Base-by-base conservation (phyloP, 2,329 filamentous ascomycete species). In the Gyromitra esculenta region DNA sequence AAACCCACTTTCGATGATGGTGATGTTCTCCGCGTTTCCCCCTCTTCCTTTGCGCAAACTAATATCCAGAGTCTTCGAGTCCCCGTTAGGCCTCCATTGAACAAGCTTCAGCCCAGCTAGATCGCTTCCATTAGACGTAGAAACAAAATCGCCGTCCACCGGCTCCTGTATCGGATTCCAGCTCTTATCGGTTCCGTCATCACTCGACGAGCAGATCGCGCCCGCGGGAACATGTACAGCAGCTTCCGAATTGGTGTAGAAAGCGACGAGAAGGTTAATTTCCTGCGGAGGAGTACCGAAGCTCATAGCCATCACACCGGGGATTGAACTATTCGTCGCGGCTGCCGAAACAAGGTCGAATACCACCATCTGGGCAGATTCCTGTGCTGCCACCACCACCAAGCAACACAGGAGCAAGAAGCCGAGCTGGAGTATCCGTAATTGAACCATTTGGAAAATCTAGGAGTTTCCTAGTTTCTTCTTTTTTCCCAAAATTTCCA, bases 21-120 rank as follows among this genome's bases (percentile, higher is more conserved):
- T 72, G 18, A 79, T 64, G 72, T 80, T 79, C 31, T 18, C 48
- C 35, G 56, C 59, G 43, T 37, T 52, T 11, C 25, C 70, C 35
- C 76, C 69, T 60, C 57, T 73, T 25, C 79, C 77, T 48, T 75
- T 76, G 48, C 75, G 64, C 48, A 78, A 62, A 31, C 68, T 77
- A 21, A 79, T 57, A 74, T 77, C 75, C 18, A 79, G 25, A 45
- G 59, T 71, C 56, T 75, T 73, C 57, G 64, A 18, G 39, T 77
- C 66, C 21, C 70, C 18, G 56, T 70, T 79, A 67, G 73, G 50
- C 5, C 21, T 65, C 68, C 73, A 77, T 25, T 69, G 70, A 35
- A 79, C 72, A 25, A 73, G 7, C 63, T 76, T 57, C 31, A 75
- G 37, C 35, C 85, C 85, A 25, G 50, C 59, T 31, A 57, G 31